Evolutionary conservation across 2,329 filamentous ascomycete species (phyloP).

Genomic region (Scytalidium lignicola): DNA sequence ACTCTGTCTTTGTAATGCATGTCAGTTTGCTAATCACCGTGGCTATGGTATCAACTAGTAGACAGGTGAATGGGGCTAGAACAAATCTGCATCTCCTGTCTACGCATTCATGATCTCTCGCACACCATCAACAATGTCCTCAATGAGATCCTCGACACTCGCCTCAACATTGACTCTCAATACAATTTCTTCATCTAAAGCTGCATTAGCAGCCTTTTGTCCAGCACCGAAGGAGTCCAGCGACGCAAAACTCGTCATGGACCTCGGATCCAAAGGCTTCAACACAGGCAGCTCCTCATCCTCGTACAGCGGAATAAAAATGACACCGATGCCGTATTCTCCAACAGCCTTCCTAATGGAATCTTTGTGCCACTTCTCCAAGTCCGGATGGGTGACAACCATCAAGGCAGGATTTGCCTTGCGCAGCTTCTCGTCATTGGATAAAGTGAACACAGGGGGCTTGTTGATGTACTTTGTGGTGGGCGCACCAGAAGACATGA

Average conservation of each 20-base stretch:
- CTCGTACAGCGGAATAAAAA: slow-evolving; percentile 26
- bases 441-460: slow-evolving; percentile 12
- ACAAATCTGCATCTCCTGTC: neutral
- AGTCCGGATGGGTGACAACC: slow-evolving; percentile 26
- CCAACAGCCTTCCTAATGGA: slow-evolving; percentile 20
- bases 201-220: neutral
- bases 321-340: slow-evolving; percentile 26
- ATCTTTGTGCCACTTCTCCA: slow-evolving; percentile 26
- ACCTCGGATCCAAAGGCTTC: slow-evolving; percentile 22
- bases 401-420: slow-evolving; percentile 23
- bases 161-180: slow-evolving; percentile 15
- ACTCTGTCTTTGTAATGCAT: too few relatives aligned
- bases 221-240: slow-evolving; percentile 3
- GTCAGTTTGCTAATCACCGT: too few relatives aligned
- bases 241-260: slow-evolving; percentile 20
- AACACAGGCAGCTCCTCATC: slow-evolving; percentile 22
- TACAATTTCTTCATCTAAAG: slow-evolving; percentile 20
- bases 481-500: neutral
- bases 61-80: too few relatives aligned
- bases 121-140: slow-evolving; percentile 18
- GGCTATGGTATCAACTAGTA: too few relatives aligned
- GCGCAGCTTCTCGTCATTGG: slow-evolving; percentile 15
- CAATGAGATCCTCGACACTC: slow-evolving; percentile 17
- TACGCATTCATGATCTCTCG: slow-evolving; percentile 12
- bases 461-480: slow-evolving; percentile 8